phyloP scores from a whole-genome alignment of 192 early-diverging fungal genomes.

The Coemansia sp. region DNA sequence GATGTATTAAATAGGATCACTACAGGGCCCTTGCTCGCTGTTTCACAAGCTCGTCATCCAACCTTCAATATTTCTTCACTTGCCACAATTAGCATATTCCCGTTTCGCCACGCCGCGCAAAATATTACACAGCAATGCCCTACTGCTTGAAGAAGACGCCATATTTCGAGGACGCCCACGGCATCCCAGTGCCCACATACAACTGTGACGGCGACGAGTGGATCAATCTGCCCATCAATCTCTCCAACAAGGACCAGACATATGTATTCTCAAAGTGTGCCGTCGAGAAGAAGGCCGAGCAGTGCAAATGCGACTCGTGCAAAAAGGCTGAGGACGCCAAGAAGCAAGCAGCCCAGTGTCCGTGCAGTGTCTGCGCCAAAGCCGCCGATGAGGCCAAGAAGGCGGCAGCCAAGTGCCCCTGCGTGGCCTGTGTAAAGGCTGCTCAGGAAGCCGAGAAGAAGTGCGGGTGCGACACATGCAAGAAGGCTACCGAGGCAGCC shows the following conservation, averaged over 20 bases:
- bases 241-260: conserved; percentile 48
- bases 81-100: background rate
- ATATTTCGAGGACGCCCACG: conserved; percentile 36
- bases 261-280: conserved; percentile 47
- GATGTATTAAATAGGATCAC: conserved; percentile 14
- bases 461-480: conserved; percentile 27
- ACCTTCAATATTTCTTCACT: background rate
- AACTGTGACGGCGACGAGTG: conserved; percentile 52
- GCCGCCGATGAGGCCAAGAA: conserved; percentile 25
- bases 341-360: conserved; percentile 30
- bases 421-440: conserved; percentile 9
- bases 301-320: conserved; percentile 39
- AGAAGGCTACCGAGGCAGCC: conserved; percentile 13
- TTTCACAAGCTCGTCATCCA: conserved; percentile 4
- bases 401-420: conserved; percentile 8
- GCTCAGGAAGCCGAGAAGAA: conserved; percentile 16
- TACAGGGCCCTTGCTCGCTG: conserved; percentile 5
- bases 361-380: conserved; percentile 27
- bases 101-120: conserved; percentile 1
- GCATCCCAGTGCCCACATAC: conserved; percentile 49
- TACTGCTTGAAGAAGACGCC: conserved; percentile 52
- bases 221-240: conserved; percentile 53
- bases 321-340: conserved; percentile 27
- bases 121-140: conserved; percentile 25
- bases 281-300: conserved; percentile 26